These are phyloP conservation scores for Xylariaceae sp. DNA, from an alignment of 2,329 filamentous ascomycete genomes.

Conservation along the genomic window DNA sequence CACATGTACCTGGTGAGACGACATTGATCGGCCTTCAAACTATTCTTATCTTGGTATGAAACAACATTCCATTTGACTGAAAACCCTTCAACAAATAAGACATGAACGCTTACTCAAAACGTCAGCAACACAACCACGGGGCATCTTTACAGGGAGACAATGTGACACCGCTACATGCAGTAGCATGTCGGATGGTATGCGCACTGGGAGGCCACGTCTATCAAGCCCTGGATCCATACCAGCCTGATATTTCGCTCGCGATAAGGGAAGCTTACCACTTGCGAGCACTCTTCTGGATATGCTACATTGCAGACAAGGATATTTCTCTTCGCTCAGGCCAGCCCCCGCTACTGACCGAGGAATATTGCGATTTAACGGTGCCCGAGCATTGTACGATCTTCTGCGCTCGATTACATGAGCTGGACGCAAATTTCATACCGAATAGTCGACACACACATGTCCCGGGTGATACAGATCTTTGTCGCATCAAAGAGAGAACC, in stretches of 20 bases:
- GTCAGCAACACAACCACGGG: constrained; percentile 1
- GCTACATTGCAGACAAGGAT: constrained; percentile 7
- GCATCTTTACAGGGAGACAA: neutral
- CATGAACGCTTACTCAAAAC: neutral
- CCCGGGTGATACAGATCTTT: constrained; percentile 1
- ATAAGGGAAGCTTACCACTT: constrained; percentile 1
- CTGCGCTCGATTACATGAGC: neutral
- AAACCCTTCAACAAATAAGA: no score
- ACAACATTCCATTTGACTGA: no score
- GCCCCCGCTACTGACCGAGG: constrained; percentile 5
- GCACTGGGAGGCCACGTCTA: constrained; percentile 3
- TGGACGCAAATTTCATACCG: neutral
- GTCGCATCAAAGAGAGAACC: constrained; percentile 3
- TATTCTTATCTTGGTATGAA: neutral
- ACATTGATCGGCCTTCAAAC: constrained; percentile 2
- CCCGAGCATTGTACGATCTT: constrained; percentile 1
- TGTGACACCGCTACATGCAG: neutral
- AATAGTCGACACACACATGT: neutral
- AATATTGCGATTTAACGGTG: constrained; percentile 8
- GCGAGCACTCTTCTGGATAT: constrained; percentile 5
- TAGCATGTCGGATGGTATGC: constrained; percentile 6
- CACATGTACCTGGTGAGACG: neutral
- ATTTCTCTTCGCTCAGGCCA: constrained; percentile 6
- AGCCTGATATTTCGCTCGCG: neutral
- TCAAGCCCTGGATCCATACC: neutral